phyloP scores from a whole-genome alignment of 1,139 yeast genomes.

The Sugiyamaella xylanicola region DNA sequence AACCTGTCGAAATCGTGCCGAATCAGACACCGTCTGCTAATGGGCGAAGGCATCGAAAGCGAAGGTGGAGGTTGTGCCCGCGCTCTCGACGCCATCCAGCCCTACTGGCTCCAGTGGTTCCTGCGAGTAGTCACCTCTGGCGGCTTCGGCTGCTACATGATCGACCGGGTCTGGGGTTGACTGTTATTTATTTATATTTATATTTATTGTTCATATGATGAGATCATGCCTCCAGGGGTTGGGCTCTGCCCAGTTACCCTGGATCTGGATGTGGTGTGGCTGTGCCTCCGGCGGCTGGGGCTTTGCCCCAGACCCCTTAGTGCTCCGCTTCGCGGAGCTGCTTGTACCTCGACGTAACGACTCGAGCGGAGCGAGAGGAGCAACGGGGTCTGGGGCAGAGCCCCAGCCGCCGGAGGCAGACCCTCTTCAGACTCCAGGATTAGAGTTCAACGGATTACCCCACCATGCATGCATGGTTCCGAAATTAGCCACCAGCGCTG shows the following conservation, averaged over 20 bases:
- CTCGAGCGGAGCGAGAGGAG: no score
- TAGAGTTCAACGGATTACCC: no score
- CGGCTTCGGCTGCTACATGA: constrained; percentile 40
- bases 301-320: background rate
- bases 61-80: constrained; percentile 56
- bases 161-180: constrained; percentile 42
- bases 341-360: no score
- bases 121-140: constrained; percentile 39
- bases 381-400: no score
- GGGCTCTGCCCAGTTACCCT: no score
- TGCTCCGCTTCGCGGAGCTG: constrained; percentile 2
- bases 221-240: no score
- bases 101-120: constrained; percentile 36
- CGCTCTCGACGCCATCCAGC: constrained; percentile 37
- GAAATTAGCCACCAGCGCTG: background rate
- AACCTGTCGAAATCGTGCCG: constrained; percentile 73
- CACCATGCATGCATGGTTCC: background rate
- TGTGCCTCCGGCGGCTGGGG: constrained; percentile 3
- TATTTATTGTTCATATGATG: background rate
- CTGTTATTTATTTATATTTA: constrained; percentile 4
- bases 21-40: constrained; percentile 67
- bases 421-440: no score
- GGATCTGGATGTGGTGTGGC: no score
- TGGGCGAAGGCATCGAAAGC: constrained; percentile 87
- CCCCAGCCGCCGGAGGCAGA: no score